Evolutionary conservation across 2,329 filamentous ascomycete genomes (phyloP).

Genomic region (Didymella lethalis): DNA sequence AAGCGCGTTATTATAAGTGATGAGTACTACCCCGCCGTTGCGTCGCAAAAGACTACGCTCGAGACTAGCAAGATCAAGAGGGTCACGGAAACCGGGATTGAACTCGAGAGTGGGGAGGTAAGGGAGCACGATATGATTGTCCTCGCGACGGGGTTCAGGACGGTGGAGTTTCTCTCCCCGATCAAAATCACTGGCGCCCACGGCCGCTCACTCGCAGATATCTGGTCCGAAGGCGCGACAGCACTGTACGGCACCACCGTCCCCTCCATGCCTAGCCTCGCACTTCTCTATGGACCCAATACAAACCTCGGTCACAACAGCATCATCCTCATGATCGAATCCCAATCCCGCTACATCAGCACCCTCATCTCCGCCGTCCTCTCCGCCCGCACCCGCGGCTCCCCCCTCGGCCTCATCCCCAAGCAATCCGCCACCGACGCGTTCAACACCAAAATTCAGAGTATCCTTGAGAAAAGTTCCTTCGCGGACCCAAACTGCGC

Average conservation of each 20-base stretch:
- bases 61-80: slow-evolving; percentile 60
- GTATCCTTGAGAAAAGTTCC: slow-evolving; percentile 52
- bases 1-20: slow-evolving; percentile 64
- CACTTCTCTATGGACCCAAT: slow-evolving; percentile 66
- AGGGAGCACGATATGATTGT: slow-evolving; percentile 64
- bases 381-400: slow-evolving; percentile 51
- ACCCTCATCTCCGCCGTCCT: slow-evolving; percentile 60
- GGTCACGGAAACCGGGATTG: slow-evolving; percentile 58
- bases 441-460: slow-evolving; percentile 60
- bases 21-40: slow-evolving; percentile 64
- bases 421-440: slow-evolving; percentile 49
- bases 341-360: slow-evolving; percentile 64
- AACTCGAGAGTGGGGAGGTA: slow-evolving; percentile 52
- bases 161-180: slow-evolving; percentile 66
- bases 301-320: slow-evolving; percentile 63
- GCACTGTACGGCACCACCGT: slow-evolving; percentile 63
- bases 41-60: slow-evolving; percentile 57
- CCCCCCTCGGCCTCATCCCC: slow-evolving; percentile 57
- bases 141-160: slow-evolving; percentile 66
- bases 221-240: slow-evolving; percentile 63
- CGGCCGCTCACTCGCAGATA: slow-evolving; percentile 55
- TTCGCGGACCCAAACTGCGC: slow-evolving; percentile 65
- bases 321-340: slow-evolving; percentile 70
- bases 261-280: slow-evolving; percentile 63
- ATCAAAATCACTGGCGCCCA: slow-evolving; percentile 60